phyloP scores from a whole-genome alignment of 768 basidiomycete genomes.

The Baorangia bicolor region DNA sequence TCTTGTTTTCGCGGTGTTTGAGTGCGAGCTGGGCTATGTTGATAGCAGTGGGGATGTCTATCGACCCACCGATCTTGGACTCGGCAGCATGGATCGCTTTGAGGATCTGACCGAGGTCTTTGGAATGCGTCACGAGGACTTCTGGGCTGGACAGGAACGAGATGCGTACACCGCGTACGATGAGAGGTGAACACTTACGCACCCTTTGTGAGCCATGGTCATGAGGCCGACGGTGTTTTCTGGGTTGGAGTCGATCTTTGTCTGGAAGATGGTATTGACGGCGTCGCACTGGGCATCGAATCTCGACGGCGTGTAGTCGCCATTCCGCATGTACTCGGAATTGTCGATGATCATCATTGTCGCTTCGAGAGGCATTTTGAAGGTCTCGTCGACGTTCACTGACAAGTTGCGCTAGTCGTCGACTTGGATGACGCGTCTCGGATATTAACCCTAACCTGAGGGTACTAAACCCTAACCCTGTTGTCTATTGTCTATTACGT shows the following conservation, averaged over 20 bases:
- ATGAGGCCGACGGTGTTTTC: slow-evolving; percentile 97
- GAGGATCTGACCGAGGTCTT: slow-evolving; percentile 91
- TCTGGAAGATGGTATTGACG: slow-evolving; percentile 83
- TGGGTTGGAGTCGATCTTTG: slow-evolving; percentile 94
- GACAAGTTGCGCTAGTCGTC: slow-evolving; percentile 1
- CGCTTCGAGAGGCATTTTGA: slow-evolving; percentile 91
- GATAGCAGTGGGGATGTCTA: slow-evolving; percentile 88
- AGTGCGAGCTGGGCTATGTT: slow-evolving; percentile 93
- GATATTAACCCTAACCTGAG: slow-evolving; percentile 20
- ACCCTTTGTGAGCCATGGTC: slow-evolving; percentile 99
- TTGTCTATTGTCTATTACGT: not conserved
- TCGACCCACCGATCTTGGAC: slow-evolving; percentile 74
- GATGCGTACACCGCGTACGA: not conserved
- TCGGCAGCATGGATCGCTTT: slow-evolving; percentile 69
- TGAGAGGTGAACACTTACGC: slow-evolving; percentile 26
- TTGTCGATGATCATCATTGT: slow-evolving; percentile 98
- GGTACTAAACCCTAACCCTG: slow-evolving; percentile 12
- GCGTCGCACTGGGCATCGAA: slow-evolving; percentile 93
- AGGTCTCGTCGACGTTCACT: slow-evolving; percentile 11
- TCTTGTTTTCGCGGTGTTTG: slow-evolving; percentile 98
- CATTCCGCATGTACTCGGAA: slow-evolving; percentile 96
- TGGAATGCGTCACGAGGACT: slow-evolving; percentile 94
- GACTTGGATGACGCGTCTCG: slow-evolving; percentile 29
- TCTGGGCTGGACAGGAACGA: slow-evolving; percentile 61
- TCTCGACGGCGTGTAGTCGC: slow-evolving; percentile 83